Percentiles rank a stretch among this genome's conserved stretches.
These are phyloP conservation scores for Populus deltoides DNA, from an alignment of 345 rosid species.

Conservation along the genomic window DNA sequence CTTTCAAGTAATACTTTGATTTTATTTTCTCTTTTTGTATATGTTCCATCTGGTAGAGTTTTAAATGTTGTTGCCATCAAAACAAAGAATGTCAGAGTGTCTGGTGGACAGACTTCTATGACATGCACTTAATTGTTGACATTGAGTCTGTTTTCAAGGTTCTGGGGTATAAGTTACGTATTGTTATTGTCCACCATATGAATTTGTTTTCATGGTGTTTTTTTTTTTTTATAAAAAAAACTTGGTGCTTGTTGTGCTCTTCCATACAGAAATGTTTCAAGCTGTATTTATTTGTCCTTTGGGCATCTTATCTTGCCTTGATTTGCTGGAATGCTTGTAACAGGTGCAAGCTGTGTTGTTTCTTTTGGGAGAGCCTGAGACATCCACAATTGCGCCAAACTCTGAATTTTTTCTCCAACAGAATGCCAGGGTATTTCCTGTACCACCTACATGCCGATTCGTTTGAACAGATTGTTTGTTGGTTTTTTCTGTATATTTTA, in stretches of 20 bases:
- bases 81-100: not conserved
- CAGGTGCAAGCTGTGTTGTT: conserved; percentile 53
- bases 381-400: conserved; percentile 20
- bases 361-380: conserved; percentile 45
- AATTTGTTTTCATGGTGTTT: not conserved
- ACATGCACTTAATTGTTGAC: not conserved
- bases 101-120: not conserved
- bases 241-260: not conserved
- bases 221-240: not conserved
- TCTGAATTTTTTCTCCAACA: conserved; percentile 31
- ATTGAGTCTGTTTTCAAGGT: not conserved
- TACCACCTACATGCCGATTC: not conserved
- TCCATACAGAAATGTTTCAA: not conserved
- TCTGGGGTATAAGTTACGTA: not conserved
- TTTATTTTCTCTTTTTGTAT: not conserved
- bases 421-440: conserved; percentile 26
- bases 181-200: not conserved
- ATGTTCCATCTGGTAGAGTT: not conserved
- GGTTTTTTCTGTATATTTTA: not conserved
- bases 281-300: conserved; percentile 19
- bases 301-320: conserved; percentile 32
- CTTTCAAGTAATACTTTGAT: not conserved
- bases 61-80: not conserved
- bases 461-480: conserved; percentile 1
- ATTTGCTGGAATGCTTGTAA: not conserved